These are phyloP conservation scores for Phytophthora uliginosa DNA, from an alignment of 352 stramenopile genomes.

Conservation along the genomic window DNA sequence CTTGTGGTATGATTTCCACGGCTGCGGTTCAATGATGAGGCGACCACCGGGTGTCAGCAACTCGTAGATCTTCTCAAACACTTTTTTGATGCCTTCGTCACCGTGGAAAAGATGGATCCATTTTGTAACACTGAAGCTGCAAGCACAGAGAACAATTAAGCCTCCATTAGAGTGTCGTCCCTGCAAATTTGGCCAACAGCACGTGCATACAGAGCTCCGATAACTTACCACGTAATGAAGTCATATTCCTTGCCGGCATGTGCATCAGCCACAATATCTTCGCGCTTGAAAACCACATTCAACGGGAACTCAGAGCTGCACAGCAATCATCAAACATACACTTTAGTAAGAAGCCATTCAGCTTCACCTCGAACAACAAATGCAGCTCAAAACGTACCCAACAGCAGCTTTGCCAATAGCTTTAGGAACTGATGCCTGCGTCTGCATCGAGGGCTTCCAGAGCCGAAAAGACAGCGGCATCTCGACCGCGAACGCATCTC, in stretches of 20 bases:
- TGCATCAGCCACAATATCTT: slow-evolving; percentile 68
- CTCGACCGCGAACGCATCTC: slow-evolving; percentile 49
- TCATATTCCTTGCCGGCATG: slow-evolving; percentile 79
- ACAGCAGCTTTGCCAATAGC: slow-evolving; percentile 59
- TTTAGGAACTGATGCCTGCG: slow-evolving; percentile 40
- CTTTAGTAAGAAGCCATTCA: background rate
- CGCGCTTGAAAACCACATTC: slow-evolving; percentile 88
- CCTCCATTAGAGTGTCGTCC: background rate
- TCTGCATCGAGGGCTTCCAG: slow-evolving; percentile 66
- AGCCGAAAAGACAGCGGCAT: slow-evolving; percentile 76
- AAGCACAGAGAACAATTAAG: background rate
- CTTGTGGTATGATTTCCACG: slow-evolving; percentile 91
- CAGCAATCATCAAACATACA: slow-evolving; percentile 2
- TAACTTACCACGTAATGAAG: slow-evolving; percentile 80
- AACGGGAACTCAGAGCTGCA: slow-evolving; percentile 66
- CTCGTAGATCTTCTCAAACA: slow-evolving; percentile 77
- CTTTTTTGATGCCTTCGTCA: slow-evolving; percentile 81
- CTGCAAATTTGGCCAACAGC: background rate
- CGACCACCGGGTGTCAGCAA: slow-evolving; percentile 73
- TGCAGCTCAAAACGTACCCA: slow-evolving; percentile 49
- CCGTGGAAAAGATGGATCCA: slow-evolving; percentile 93
- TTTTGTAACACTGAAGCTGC: slow-evolving; percentile 91
- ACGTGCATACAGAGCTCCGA: no score
- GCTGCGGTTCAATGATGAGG: slow-evolving; percentile 89
- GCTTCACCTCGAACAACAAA: background rate